Evolutionary conservation across 257 asterid genomes (phyloP), one percentile per base, ranked within the genome.

Genomic region (Cruciata laevipes): DNA sequence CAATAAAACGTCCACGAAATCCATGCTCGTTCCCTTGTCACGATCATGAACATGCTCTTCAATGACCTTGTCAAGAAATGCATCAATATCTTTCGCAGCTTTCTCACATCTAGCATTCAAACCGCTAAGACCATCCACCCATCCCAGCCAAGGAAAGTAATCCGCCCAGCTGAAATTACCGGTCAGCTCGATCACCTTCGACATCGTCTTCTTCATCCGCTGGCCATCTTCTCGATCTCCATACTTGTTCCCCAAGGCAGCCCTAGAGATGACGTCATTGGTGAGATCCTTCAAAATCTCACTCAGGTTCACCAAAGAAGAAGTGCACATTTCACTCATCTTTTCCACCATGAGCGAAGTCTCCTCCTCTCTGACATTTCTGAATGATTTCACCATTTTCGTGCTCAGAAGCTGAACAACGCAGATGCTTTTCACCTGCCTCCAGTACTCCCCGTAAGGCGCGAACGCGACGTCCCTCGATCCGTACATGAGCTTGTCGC

Each of bases 1-100:
- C 24, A 84, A 82, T 74, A 86, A 72, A 33, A 78, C 68, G 42
- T 86, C 87, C 0, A 82, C 83, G 17, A 86, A 76, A 31, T 84
- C 79, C 23, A 63, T 17, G 40, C 38, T 78, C 11, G 5, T 67
- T 0, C 18, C 38, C 8, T 63, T 74, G 49, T 2, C 40, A 1
- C 33, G 60, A 30, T 14, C 16, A 0, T 16, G 69, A 0, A 8
- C 64, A 18, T 77, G 83, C 20, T 82, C 84, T 55, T 69, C 66
- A 20, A 86, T 9, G 25, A 82, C 79, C 0, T 44, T 49, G 49
- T 75, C 84, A 57, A 86, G 30, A 55, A 87, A 81, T 0, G 63
- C 83, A 63, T 87, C 84, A 5, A 74, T 31, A 13, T 42, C 66
- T 32, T 65, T 77, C 2, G 82, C 80, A 6, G 71, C 72, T 38